Conservation (phyloP, 129 eudicot species). For the Smallanthus sonchifolius region DNA sequence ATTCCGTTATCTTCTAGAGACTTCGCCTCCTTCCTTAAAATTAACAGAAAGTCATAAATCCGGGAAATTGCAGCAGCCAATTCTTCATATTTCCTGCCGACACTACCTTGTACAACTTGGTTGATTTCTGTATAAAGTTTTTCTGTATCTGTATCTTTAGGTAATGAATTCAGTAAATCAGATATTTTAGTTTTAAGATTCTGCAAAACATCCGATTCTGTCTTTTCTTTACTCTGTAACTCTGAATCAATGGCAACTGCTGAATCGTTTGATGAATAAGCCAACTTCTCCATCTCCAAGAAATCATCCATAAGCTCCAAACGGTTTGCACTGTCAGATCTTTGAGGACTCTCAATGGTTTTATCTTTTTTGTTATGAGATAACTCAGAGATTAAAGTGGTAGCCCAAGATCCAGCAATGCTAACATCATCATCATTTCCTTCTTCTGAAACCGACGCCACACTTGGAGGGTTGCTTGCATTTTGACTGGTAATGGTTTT, state of each 20-base stretch:
- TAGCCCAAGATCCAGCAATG: constrained; percentile 87
- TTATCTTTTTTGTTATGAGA: constrained; percentile 57
- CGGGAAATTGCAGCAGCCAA: constrained; percentile 52
- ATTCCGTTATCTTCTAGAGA: constrained; percentile 50
- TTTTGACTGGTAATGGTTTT: constrained; percentile 42
- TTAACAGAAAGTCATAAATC: constrained; percentile 56
- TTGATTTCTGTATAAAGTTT: constrained; percentile 42
- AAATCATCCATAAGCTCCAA: constrained; percentile 97
- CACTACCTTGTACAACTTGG: constrained; percentile 37
- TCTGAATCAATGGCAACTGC: constrained; percentile 28
- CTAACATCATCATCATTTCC: constrained; percentile 78
- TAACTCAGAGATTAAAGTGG: constrained; percentile 51
- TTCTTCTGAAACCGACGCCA: constrained; percentile 79
- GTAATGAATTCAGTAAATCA: constrained; percentile 39
- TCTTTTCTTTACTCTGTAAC: constrained; percentile 23
- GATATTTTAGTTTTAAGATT: constrained; percentile 39
- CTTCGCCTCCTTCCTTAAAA: constrained; percentile 67
- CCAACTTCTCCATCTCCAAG: constrained; percentile 96
- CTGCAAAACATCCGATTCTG: constrained; percentile 18
- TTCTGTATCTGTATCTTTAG: constrained; percentile 42
- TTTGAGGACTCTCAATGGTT: constrained; percentile 48
- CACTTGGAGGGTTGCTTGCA: constrained; percentile 65
- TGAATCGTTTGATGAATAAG: constrained; percentile 51
- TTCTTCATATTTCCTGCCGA: constrained; percentile 36
- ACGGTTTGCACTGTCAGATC: constrained; percentile 53